These are phyloP conservation scores for Amesomyces nigricolor DNA, from an alignment of 2,329 filamentous ascomycete species.

Conservation along the genomic window DNA sequence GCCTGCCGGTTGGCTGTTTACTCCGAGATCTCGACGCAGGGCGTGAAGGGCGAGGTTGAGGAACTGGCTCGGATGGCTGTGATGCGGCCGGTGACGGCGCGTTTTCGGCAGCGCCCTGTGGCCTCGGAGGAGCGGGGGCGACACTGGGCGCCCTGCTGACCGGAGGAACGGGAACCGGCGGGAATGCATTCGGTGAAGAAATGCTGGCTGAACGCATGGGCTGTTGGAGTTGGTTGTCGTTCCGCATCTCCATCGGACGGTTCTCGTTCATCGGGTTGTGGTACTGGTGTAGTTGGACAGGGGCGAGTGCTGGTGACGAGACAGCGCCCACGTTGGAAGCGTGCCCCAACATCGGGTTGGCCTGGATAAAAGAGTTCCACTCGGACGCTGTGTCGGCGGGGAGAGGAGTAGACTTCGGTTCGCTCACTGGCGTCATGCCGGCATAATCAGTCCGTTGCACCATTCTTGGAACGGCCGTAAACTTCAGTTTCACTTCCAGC, in stretches of 20 bases:
- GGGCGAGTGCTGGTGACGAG: constrained; percentile 33
- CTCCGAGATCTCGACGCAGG: constrained; percentile 55
- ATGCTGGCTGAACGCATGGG: constrained; percentile 20
- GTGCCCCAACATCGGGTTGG: constrained; percentile 53
- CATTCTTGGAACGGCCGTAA: constrained; percentile 68
- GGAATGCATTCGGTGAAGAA: constrained; percentile 13
- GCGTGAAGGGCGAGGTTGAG: constrained; percentile 40
- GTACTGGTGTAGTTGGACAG: constrained; percentile 21
- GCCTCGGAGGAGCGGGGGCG: constrained; percentile 21
- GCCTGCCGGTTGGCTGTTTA: constrained; percentile 46
- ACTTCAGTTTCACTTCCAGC: constrained; percentile 83
- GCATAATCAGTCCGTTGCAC: constrained; percentile 30
- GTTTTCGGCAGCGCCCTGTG: constrained; percentile 19
- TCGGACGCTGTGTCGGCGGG: constrained; percentile 57
- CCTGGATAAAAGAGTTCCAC: constrained; percentile 73
- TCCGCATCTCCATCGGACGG: constrained; percentile 17
- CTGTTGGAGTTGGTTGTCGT: constrained; percentile 17
- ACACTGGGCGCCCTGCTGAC: constrained; percentile 9
- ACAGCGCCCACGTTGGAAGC: constrained; percentile 31
- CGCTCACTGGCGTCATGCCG: constrained; percentile 22
- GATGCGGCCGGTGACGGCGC: constrained; percentile 24
- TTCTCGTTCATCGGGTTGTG: constrained; percentile 13
- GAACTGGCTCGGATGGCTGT: constrained; percentile 26
- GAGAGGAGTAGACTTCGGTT: constrained; percentile 33
- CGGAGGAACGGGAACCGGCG: constrained; percentile 8